Evolutionary conservation across 2,329 filamentous ascomycete species (phyloP).

Genomic region (Fusarium graminum): DNA sequence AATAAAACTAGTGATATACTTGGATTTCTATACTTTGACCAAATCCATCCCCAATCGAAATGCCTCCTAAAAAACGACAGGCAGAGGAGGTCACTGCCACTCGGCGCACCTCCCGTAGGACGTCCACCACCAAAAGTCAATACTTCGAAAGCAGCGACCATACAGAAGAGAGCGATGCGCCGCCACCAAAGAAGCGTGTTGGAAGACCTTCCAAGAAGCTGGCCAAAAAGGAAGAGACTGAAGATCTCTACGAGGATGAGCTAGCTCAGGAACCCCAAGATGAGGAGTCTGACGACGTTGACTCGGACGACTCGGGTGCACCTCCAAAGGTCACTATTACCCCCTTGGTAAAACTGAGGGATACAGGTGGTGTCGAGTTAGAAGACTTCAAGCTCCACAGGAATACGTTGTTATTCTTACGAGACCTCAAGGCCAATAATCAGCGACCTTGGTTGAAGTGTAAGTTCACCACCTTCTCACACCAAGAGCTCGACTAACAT

Average conservation of each 20-base stretch:
- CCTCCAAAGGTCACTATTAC: conserved; percentile 54
- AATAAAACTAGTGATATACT: conserved; percentile 7
- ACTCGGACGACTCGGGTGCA: conserved; percentile 56
- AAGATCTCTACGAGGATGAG: conserved; percentile 49
- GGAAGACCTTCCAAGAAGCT: conserved; percentile 46
- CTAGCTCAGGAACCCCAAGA: conserved; percentile 46
- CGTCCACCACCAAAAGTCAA: conserved; percentile 62
- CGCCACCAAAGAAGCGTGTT: conserved; percentile 48
- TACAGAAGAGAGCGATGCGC: conserved; percentile 44
- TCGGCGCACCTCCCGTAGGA: conserved; percentile 63
- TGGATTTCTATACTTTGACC: not conserved
- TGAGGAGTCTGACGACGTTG: conserved; percentile 50
- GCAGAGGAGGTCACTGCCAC: conserved; percentile 50
- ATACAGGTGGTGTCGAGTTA: conserved; percentile 58
- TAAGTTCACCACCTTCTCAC: conserved; percentile 43
- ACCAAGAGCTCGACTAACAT: conserved; percentile 16
- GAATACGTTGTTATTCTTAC: conserved; percentile 70
- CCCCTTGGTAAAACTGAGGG: conserved; percentile 55
- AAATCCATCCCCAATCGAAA: conserved; percentile 26
- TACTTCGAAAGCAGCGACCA: conserved; percentile 61
- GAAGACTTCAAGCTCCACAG: conserved; percentile 66
- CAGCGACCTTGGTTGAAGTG: conserved; percentile 70
- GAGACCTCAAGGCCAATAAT: conserved; percentile 71
- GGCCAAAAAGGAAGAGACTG: conserved; percentile 41
- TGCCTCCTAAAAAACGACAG: conserved; percentile 59